A percentile compares a stretch with the other conserved stretches of the same genome.
Conservation (phyloP, 768 basidiomycete genomes). For the Suillus subalutaceus region DNA sequence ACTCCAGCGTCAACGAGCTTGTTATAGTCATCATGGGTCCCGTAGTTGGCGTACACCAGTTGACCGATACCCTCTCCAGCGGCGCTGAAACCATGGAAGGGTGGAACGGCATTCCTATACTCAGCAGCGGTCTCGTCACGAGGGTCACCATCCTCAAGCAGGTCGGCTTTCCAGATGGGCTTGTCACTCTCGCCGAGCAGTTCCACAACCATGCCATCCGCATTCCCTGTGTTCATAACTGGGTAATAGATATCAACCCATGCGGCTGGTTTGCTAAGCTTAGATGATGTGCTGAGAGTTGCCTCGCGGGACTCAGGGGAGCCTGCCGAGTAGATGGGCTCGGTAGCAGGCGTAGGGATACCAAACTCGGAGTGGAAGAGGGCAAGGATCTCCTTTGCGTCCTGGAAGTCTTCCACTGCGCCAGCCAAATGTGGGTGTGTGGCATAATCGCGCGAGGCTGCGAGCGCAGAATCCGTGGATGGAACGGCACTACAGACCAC, state of each 20-base stretch:
- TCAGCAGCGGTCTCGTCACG: slow-evolving; percentile 73
- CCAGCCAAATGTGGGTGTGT: slow-evolving; percentile 77
- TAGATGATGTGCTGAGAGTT: slow-evolving; percentile 56
- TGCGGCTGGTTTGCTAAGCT: slow-evolving; percentile 54
- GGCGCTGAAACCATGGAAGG: slow-evolving; percentile 87
- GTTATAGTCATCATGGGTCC: slow-evolving; percentile 70
- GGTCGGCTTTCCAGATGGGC: slow-evolving; percentile 67
- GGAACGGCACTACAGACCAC: slow-evolving; percentile 51
- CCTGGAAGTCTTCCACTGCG: slow-evolving; percentile 57
- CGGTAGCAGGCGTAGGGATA: slow-evolving; percentile 40
- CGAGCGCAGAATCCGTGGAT: slow-evolving; percentile 56
- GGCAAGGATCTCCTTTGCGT: slow-evolving; percentile 68
- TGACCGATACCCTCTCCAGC: slow-evolving; percentile 75
- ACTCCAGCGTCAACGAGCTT: slow-evolving; percentile 65
- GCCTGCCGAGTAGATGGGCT: slow-evolving; percentile 74
- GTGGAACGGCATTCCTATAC: slow-evolving; percentile 65
- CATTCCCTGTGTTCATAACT: slow-evolving; percentile 67
- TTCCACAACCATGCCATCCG: slow-evolving; percentile 67
- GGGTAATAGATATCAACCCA: slow-evolving; percentile 93
- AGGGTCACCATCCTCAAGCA: slow-evolving; percentile 71
- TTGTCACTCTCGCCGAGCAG: slow-evolving; percentile 61
- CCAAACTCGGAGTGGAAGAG: slow-evolving; percentile 70
- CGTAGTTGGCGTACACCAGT: slow-evolving; percentile 81
- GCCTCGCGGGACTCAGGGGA: slow-evolving; percentile 65
- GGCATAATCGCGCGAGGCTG: slow-evolving; percentile 59